Percentiles rank a stretch among this genome's conserved stretches.
phyloP scores from a whole-genome alignment of 495 filamentous ascomycete species.

The Filosporella fistucella region DNA sequence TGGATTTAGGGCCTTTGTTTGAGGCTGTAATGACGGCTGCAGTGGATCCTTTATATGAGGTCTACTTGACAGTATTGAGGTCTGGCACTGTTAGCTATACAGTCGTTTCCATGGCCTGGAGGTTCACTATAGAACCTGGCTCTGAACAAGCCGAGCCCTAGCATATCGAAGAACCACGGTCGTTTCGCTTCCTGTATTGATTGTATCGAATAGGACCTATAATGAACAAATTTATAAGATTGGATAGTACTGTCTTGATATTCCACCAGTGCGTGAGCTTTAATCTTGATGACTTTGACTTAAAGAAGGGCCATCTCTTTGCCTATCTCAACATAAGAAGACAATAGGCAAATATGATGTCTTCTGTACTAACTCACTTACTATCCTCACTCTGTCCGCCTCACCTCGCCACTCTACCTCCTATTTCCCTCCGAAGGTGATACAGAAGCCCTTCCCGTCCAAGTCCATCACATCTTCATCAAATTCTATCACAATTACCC shows the following conservation, averaged over 20 bases:
- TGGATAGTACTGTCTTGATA: neutral
- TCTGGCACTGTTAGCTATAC: neutral
- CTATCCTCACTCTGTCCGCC: too few relatives aligned
- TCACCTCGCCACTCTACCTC: too few relatives aligned
- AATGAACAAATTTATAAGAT: neutral
- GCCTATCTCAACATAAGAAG: too few relatives aligned
- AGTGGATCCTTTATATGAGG: neutral
- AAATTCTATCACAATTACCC: too few relatives aligned
- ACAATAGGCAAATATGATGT: too few relatives aligned
- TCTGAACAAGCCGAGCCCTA: neutral
- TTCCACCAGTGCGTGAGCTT: neutral
- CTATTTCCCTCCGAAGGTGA: too few relatives aligned
- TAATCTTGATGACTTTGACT: too few relatives aligned
- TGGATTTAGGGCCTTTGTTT: conserved; percentile 3
- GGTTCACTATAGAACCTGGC: neutral
- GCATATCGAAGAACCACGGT: too few relatives aligned
- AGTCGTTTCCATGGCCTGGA: neutral
- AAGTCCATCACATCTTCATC: too few relatives aligned
- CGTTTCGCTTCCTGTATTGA: conserved; percentile 19
- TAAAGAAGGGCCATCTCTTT: too few relatives aligned
- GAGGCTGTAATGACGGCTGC: conserved; percentile 5
- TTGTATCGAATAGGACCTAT: conserved; percentile 9
- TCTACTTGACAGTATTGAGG: neutral
- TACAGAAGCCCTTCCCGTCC: too few relatives aligned
- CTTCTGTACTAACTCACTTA: too few relatives aligned